Evolutionary conservation across 2,329 filamentous ascomycete species (phyloP), one percentile per base, ranked within the genome.

Genomic region (Polytolypa hystricis): DNA sequence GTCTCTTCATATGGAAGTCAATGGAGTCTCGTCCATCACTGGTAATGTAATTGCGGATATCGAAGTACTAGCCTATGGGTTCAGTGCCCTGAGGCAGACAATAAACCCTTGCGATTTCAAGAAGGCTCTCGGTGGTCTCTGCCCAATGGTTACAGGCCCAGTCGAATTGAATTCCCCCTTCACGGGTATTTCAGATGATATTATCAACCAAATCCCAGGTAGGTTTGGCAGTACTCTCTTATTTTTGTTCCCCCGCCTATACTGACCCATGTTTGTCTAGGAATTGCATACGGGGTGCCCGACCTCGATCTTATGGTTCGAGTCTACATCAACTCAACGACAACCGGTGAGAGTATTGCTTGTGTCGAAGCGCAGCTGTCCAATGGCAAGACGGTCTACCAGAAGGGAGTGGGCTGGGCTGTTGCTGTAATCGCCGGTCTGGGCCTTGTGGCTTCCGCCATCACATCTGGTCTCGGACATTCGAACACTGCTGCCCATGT

Each of bases 401-500:
- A 94, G 50, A 69, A 84, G 43, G 85, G 79, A 42, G 86, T 95
- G 27, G 85, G 86, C 51, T 95, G 87, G 87, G 72, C 77, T 25
- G 86, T 87, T 17, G 89, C 89, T 40, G 70, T 93, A 47, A 86
- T 95, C 50, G 84, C 85, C 45, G 85, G 84, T 42, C 65, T 93
- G 30, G 85, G 83, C 47, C 70, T 95, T 31, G 69, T 85, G 33
- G 81, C 85, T 6, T 94, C 89, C 29, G 89, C 85, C 43, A 73
- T 95, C 45, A 83, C 89, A 19, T 94, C 86, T 18, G 86, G 86
- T 20, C 68, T 95, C 4, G 89, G 89, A 8, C 86, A 95, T 60
- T 84, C 84, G 33, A 95, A 95, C 58, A 89, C 89, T 4, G 87
- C 89, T 31, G 86, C 89, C 34, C 89, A 96, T 61, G 84, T 96